Evolutionary conservation across 2,329 filamentous ascomycete species (phyloP).

Genomic region (Bisporella sp.): DNA sequence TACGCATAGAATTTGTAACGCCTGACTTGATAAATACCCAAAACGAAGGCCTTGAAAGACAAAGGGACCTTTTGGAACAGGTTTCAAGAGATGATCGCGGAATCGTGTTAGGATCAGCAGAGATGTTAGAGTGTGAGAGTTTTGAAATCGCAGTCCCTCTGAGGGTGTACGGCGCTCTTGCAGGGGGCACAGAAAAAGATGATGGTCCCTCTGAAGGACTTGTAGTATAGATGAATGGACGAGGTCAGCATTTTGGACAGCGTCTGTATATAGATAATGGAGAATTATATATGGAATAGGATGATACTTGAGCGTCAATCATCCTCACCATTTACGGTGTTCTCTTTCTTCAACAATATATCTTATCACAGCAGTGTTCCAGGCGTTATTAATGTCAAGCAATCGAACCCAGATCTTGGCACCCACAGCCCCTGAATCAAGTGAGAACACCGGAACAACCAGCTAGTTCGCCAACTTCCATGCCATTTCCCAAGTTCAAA

Average conservation of each 20-base stretch:
- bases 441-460: too few species aligned
- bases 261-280: too few species aligned
- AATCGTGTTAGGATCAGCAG: constrained; percentile 67
- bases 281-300: too few species aligned
- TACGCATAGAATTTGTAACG: constrained; percentile 89
- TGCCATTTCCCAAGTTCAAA: too few species aligned
- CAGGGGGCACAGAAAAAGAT: constrained; percentile 18
- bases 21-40: constrained; percentile 41
- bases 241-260: background rate
- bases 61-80: constrained; percentile 61
- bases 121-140: constrained; percentile 76
- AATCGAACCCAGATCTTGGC: too few species aligned
- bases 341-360: too few species aligned
- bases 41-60: constrained; percentile 28
- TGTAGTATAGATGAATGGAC: constrained; percentile 17
- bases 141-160: constrained; percentile 86
- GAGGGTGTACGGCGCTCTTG: constrained; percentile 61
- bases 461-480: too few species aligned
- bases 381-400: too few species aligned
- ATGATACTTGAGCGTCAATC: too few species aligned
- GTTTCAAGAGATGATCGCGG: constrained; percentile 74
- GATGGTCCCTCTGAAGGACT: constrained; percentile 18
- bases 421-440: too few species aligned
- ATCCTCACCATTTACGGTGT: too few species aligned
- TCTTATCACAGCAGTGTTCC: too few species aligned